A percentile compares a stretch with the other conserved stretches of the same genome.
These are phyloP conservation scores for Hura crepitans DNA, from an alignment of 441 rosid genomes.

Conservation along the genomic window DNA sequence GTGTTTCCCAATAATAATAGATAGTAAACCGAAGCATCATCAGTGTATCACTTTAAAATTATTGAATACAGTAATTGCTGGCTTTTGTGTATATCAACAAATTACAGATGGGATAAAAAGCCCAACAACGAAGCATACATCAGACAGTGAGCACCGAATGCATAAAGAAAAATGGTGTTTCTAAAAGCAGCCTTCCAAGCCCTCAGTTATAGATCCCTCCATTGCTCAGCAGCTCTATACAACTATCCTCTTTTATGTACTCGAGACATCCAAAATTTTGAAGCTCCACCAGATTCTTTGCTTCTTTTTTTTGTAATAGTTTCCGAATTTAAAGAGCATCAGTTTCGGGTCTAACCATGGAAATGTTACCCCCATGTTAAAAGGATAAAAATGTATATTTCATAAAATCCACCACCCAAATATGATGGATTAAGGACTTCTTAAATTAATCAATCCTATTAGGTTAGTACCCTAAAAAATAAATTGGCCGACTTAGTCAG, in stretches of 20 bases:
- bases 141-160: too few relatives aligned
- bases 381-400: constrained; percentile 3
- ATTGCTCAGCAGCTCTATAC: constrained; percentile 21
- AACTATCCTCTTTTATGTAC: constrained; percentile 1
- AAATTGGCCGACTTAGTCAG: constrained; percentile 30
- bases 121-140: background rate
- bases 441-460: constrained; percentile 25
- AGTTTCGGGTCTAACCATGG: constrained; percentile 13
- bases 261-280: constrained; percentile 41
- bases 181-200: constrained; percentile 5
- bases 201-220: constrained; percentile 9
- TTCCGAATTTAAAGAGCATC: constrained; percentile 13
- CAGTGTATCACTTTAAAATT: background rate
- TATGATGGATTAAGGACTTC: constrained; percentile 8
- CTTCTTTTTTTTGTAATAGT: constrained; percentile 11
- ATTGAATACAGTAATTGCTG: background rate
- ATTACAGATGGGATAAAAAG: background rate
- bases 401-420: constrained; percentile 12
- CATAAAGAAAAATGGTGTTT: background rate
- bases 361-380: constrained; percentile 5
- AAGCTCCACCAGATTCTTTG: constrained; percentile 29
- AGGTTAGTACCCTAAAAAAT: constrained; percentile 36
- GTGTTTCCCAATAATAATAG: background rate
- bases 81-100: constrained; percentile 7
- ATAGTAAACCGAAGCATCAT: background rate